A percentile compares a stretch with the other conserved stretches of the same genome.
These are phyloP conservation scores for Leccinum boreale DNA, from an alignment of 768 basidiomycete species.

Conservation along the genomic window DNA sequence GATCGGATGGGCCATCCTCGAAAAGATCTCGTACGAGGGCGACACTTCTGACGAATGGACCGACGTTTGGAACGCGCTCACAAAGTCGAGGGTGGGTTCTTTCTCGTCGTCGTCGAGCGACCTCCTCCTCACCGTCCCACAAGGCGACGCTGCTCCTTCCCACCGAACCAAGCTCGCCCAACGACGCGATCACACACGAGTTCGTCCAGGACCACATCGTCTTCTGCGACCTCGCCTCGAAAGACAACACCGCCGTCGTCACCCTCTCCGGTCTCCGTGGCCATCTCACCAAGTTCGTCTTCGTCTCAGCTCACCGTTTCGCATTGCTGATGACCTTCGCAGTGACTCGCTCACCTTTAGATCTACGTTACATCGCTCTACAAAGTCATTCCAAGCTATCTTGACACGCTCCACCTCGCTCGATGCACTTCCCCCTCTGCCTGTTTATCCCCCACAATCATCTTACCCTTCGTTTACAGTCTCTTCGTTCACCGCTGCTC, in stretches of 20 bases:
- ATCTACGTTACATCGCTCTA: conserved; percentile 40
- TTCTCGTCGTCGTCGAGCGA: conserved; percentile 16
- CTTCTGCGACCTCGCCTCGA: conserved; percentile 53
- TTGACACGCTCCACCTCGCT: conserved; percentile 34
- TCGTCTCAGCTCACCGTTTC: conserved; percentile 22
- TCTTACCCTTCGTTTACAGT: conserved; percentile 49
- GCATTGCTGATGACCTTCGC: conserved; percentile 23
- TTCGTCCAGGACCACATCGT: conserved; percentile 83
- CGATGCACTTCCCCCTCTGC: conserved; percentile 54
- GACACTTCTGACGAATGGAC: conserved; percentile 60
- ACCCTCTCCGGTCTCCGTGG: conserved; percentile 86
- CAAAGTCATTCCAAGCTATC: conserved; percentile 41
- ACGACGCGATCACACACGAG: conserved; percentile 62
- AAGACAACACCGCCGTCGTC: conserved; percentile 51
- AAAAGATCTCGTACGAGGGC: conserved; percentile 56
- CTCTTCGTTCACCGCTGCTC: conserved; percentile 35
- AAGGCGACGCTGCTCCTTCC: conserved; percentile 89
- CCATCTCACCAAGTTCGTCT: conserved; percentile 53
- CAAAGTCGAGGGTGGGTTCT: conserved; percentile 58
- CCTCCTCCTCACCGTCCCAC: conserved; percentile 6
- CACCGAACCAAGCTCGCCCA: conserved; percentile 48
- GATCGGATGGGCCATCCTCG: conserved; percentile 75
- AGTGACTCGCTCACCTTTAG: conserved; percentile 42
- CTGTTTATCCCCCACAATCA: conserved; percentile 34
- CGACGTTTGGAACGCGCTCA: conserved; percentile 63